phyloP scores from a whole-genome alignment of 2,329 filamentous ascomycete genomes.

The Leptographium radiaticola region DNA sequence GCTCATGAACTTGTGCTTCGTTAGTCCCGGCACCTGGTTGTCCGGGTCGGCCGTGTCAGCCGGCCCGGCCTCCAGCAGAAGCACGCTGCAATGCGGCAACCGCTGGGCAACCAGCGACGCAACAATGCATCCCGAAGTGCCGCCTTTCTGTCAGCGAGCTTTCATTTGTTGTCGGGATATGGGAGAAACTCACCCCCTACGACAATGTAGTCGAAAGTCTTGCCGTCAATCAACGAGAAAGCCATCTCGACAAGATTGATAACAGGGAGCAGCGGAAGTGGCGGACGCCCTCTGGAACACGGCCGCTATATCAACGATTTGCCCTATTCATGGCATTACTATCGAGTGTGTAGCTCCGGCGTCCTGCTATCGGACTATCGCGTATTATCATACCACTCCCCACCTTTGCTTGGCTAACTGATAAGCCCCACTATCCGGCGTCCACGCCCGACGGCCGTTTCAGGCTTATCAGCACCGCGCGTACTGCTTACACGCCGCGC shows the following conservation, averaged over 20 bases:
- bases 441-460: neutral
- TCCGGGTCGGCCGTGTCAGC: constrained; percentile 3
- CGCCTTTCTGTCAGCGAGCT: neutral
- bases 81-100: neutral
- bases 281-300: neutral
- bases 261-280: neutral
- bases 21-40: constrained; percentile 1
- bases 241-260: neutral
- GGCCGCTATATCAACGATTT: too few relatives aligned
- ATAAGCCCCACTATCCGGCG: neutral
- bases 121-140: constrained; percentile 1
- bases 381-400: too few relatives aligned
- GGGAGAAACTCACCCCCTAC: neutral
- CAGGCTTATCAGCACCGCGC: neutral
- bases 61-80: constrained; percentile 1
- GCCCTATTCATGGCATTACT: too few relatives aligned
- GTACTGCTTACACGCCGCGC: too few relatives aligned
- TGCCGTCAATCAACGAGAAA: neutral
- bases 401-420: too few relatives aligned
- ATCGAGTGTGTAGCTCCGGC: too few relatives aligned
- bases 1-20: constrained; percentile 2
- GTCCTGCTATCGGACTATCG: too few relatives aligned
- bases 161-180: neutral
- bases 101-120: neutral
- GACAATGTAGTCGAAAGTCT: constrained; percentile 2